phyloP scores from a whole-genome alignment of 208 protist species.

The Trypanosoma theileri region DNA sequence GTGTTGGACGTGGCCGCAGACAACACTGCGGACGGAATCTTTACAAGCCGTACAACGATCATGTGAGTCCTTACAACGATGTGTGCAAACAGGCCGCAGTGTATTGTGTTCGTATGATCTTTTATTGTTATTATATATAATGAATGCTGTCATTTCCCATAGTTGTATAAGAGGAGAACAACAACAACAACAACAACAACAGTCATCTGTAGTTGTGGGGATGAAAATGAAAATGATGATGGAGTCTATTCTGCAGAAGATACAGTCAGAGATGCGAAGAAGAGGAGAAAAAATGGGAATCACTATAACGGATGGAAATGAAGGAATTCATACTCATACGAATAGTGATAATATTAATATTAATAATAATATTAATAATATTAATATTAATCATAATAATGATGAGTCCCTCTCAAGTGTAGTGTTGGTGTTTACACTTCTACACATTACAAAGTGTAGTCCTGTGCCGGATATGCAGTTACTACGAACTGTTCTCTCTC shows the following conservation, averaged over 20 bases:
- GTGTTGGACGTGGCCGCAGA: conserved; percentile 10
- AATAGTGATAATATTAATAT: not conserved
- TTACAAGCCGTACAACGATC: conserved; percentile 6
- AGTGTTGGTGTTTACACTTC: conserved; percentile 15
- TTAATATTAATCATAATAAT: not conserved
- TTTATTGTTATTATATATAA: conserved; percentile 5
- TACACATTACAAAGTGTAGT: conserved; percentile 3
- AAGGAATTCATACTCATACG: not conserved
- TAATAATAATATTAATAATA: not conserved
- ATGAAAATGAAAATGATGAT: too few species aligned
- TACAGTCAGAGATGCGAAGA: too few species aligned
- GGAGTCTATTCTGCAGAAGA: not conserved
- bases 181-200: too few species aligned
- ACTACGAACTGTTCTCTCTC: not conserved
- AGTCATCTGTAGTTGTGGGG: too few species aligned
- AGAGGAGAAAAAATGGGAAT: too few species aligned
- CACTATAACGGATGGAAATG: too few species aligned
- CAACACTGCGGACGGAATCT: conserved; percentile 12
- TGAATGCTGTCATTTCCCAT: not conserved
- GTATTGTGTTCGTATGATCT: not conserved
- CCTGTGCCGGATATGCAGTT: not conserved
- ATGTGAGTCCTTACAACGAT: conserved; percentile 26
- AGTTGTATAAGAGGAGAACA: too few species aligned
- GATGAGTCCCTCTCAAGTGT: not conserved
- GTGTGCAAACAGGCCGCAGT: not conserved